Conservation (phyloP, 2,329 filamentous ascomycete species). For the Diaporthe citriasiana region DNA sequence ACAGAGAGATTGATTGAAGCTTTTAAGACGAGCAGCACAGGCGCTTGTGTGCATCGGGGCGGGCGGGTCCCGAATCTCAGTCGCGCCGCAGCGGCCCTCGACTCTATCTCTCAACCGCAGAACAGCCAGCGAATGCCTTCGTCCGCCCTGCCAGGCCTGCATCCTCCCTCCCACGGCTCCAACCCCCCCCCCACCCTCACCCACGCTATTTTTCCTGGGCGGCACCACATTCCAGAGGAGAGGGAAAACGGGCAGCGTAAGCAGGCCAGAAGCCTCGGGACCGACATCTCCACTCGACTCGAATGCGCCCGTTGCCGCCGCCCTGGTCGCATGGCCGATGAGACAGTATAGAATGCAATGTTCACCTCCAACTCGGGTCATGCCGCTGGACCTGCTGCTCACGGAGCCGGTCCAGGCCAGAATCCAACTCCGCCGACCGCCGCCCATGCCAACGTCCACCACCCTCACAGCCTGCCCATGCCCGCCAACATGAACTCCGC, state of each 20-base stretch:
- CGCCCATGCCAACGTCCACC: conserved; percentile 28
- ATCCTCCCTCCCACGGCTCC: neutral
- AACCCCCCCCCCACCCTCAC: neutral
- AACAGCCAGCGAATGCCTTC: neutral
- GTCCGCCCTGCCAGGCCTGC: neutral
- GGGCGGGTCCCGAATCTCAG: neutral
- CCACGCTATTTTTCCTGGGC: neutral
- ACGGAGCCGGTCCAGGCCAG: conserved; percentile 30
- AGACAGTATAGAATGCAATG: conserved; percentile 54
- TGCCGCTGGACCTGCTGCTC: conserved; percentile 51
- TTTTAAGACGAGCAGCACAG: conserved; percentile 26
- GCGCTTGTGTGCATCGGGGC: conserved; percentile 4
- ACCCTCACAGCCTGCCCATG: conserved; percentile 36
- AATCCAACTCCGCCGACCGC: conserved; percentile 26
- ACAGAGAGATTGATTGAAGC: conserved; percentile 37
- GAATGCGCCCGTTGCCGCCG: conserved; percentile 25
- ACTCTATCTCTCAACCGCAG: neutral
- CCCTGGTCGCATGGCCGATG: conserved; percentile 41
- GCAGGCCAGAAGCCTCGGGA: neutral
- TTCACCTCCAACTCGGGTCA: conserved; percentile 67
- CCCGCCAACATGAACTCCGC: conserved; percentile 33
- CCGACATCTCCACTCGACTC: conserved; percentile 3
- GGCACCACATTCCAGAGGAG: neutral
- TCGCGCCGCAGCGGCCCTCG: neutral
- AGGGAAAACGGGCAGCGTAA: neutral